Evolutionary conservation across 208 protist genomes (phyloP), one percentile per base, ranked within the genome.

Genomic region (Acanthamoeba royreba): DNA sequence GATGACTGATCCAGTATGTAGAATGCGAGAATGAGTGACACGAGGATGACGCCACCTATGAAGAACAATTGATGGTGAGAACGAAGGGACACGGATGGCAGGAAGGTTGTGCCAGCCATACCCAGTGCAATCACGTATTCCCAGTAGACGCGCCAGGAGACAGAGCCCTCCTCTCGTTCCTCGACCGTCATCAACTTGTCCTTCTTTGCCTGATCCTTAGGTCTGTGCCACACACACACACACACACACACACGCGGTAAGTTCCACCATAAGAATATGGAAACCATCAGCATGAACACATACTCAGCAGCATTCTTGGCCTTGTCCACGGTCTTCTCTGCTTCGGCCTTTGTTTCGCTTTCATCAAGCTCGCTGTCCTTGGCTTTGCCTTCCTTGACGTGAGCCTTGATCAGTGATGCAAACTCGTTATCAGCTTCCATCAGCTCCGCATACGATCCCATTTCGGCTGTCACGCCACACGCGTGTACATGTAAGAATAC

Each of bases 391-490:
- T 93, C 63, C 55, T 61, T 74, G 35, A 85, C 89, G 33, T 93
- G 69, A 4, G 89, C 86, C 53, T 93, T 74, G 40, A 93, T 85
- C 28, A 93, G 58, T 31, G 38, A 49, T 33, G 89, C 89, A 89
- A 93, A 93, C n/a, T 93, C 66, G 22, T 83, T 93, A n/a, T n/a
- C 53, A n/a, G 25, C 45, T 19, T 93, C 7, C 66, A 93, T 58
- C 31, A 93, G 91, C 9, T 85, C 77, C 31, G 0, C 52, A 69
- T 93, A 93, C 43, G 66, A 46, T 1, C 91, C 89, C 47, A 85
- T 93, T 52, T 93, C 69, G 49, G 43, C 49, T 87, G 43, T 15
- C 17, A 63, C 25, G 31, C 38, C 9, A 22, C 31, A 22, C 33
- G 13, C 33, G 77, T 52, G 33, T 13, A 69, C 13, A 31, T 13